These are phyloP conservation scores for Lodderomyces margitis DNA, from an alignment of 1,139 yeast species.

Conservation along the genomic window DNA sequence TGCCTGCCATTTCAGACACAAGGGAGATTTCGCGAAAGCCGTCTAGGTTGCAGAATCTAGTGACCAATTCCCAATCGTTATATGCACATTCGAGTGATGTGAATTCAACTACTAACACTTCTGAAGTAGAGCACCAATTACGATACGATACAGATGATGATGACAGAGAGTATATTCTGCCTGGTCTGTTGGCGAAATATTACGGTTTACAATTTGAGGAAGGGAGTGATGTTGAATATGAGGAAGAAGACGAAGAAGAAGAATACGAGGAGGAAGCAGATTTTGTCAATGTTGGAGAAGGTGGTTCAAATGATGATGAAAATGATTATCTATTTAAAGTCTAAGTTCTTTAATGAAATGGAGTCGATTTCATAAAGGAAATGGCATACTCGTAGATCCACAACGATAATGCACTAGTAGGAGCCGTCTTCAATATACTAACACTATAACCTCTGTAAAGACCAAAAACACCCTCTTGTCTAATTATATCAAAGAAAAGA, in stretches of 20 bases:
- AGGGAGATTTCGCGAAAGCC: constrained; percentile 14
- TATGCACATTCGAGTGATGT: constrained; percentile 26
- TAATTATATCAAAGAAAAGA: constrained; percentile 34
- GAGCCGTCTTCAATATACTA: constrained; percentile 73
- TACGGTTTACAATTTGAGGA: constrained; percentile 26
- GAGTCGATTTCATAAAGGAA: constrained; percentile 9
- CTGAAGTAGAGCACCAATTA: constrained; percentile 14
- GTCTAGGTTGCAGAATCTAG: constrained; percentile 34
- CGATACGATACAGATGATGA: constrained; percentile 23
- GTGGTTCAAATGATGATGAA: constrained; percentile 19
- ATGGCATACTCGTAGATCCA: constrained; percentile 60
- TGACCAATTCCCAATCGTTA: constrained; percentile 39
- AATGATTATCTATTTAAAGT: constrained; percentile 36
- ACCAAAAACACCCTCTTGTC: constrained; percentile 60
- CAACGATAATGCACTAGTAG: constrained; percentile 77
- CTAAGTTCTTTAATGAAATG: constrained; percentile 4
- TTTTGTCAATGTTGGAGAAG: constrained; percentile 26
- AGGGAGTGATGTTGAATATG: constrained; percentile 20
- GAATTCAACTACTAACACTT: constrained; percentile 12
- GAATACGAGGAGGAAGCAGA: constrained; percentile 25
- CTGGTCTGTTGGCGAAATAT: constrained; percentile 37
- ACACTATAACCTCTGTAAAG: constrained; percentile 72
- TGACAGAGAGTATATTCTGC: constrained; percentile 44
- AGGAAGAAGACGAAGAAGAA: constrained; percentile 17
- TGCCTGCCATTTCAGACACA: constrained; percentile 8